phyloP scores from a whole-genome alignment of 768 basidiomycete genomes.

The Clathrus columnatus region DNA sequence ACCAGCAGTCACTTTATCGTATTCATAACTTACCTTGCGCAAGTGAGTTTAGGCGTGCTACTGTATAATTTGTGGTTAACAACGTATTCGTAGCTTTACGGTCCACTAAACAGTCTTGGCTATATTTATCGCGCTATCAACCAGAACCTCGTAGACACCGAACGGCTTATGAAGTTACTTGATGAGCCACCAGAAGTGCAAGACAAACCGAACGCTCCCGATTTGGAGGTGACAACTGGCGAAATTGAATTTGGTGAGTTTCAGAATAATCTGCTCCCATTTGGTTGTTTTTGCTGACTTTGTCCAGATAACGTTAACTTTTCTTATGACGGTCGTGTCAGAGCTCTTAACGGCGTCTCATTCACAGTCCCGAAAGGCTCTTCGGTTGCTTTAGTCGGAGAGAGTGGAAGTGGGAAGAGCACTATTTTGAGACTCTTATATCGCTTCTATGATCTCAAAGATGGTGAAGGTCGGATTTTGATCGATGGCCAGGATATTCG shows the following conservation, averaged over 20 bases:
- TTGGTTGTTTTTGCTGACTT: not conserved
- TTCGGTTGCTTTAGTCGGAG: conserved; percentile 84
- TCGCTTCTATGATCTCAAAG: conserved; percentile 82
- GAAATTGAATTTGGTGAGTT: conserved; percentile 80
- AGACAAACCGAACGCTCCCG: conserved; percentile 66
- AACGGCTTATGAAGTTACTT: conserved; percentile 73
- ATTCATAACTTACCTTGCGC: conserved; percentile 75
- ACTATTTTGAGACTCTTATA: conserved; percentile 83
- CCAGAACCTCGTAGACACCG: conserved; percentile 72
- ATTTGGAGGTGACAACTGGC: conserved; percentile 62
- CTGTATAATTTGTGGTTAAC: conserved; percentile 8
- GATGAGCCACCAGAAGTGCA: conserved; percentile 78
- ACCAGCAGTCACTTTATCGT: conserved; percentile 54
- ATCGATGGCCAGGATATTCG: conserved; percentile 86
- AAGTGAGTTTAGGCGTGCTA: conserved; percentile 34
- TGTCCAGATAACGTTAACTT: conserved; percentile 72
- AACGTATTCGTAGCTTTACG: conserved; percentile 43
- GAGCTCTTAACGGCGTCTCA: conserved; percentile 66
- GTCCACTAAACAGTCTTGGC: conserved; percentile 68
- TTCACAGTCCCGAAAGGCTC: conserved; percentile 85
- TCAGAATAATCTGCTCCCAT: not conserved
- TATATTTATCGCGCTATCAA: conserved; percentile 72
- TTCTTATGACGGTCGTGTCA: conserved; percentile 67
- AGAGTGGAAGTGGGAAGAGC: conserved; percentile 75
- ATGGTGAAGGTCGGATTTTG: conserved; percentile 69